Evolutionary conservation across 257 asterid genomes (phyloP).

Genomic region (Rubia yunnanensis): DNA sequence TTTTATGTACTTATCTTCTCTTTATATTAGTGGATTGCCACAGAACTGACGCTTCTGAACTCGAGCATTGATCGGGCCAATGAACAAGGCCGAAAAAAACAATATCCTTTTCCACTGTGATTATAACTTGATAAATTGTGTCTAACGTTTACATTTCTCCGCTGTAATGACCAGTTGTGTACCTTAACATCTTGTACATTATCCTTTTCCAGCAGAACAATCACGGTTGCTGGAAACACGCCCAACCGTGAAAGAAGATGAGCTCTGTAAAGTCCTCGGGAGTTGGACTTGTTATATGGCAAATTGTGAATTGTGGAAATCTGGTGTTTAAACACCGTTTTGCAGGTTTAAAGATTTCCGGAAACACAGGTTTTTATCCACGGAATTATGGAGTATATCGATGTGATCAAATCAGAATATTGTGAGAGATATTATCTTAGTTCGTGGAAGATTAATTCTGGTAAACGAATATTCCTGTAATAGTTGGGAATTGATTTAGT

Average conservation of each 20-base stretch:
- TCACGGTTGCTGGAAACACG: slow-evolving; percentile 28
- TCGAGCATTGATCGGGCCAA: slow-evolving; percentile 45
- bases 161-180: background rate
- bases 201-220: slow-evolving; percentile 39
- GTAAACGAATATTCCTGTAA: too few relatives aligned
- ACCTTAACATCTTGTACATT: slow-evolving; percentile 18
- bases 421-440: too few relatives aligned
- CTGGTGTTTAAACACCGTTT: too few relatives aligned
- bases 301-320: too few relatives aligned
- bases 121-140: background rate
- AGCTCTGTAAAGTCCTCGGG: too few relatives aligned
- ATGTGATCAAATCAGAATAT: too few relatives aligned
- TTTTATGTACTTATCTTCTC: slow-evolving; percentile 10
- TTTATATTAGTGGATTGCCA: slow-evolving; percentile 52
- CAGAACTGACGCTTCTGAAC: slow-evolving; percentile 46
- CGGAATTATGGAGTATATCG: too few relatives aligned
- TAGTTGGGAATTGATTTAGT: too few relatives aligned
- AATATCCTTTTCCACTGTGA: slow-evolving; percentile 56
- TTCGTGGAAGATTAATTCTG: too few relatives aligned
- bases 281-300: too few relatives aligned
- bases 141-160: background rate
- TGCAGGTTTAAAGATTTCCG: too few relatives aligned
- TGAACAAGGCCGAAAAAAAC: slow-evolving; percentile 79
- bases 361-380: too few relatives aligned
- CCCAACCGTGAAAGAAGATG: slow-evolving; percentile 50